These are phyloP conservation scores for Dioscorea cayenensis DNA, from an alignment of 116 monocot genomes.

Conservation along the genomic window DNA sequence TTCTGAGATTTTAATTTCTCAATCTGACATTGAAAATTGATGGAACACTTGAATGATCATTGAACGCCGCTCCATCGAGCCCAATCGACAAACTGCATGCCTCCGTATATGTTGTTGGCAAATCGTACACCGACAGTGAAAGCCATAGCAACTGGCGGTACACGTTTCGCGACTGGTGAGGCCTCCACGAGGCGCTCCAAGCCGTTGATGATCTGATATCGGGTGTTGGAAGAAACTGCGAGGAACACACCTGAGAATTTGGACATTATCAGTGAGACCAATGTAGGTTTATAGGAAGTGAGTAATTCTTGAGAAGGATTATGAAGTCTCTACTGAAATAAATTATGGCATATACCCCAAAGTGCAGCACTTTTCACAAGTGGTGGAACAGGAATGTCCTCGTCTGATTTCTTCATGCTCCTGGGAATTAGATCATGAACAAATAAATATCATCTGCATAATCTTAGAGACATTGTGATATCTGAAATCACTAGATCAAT, in stretches of 20 bases:
- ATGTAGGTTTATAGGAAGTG: neutral
- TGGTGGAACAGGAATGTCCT: conserved; percentile 92
- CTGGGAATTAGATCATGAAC: conserved; percentile 27
- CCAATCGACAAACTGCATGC: conserved; percentile 98
- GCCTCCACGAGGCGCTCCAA: conserved; percentile 76
- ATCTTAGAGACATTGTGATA: neutral
- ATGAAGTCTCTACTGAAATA: too few species aligned
- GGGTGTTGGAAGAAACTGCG: conserved; percentile 85
- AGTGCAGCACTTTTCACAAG: conserved; percentile 86
- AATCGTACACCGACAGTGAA: conserved; percentile 90
- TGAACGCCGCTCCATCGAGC: conserved; percentile 87
- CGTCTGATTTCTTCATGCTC: conserved; percentile 83
- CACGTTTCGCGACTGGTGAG: conserved; percentile 52
- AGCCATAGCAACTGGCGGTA: conserved; percentile 66
- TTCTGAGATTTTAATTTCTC: too few species aligned
- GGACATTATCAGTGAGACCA: neutral
- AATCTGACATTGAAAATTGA: neutral
- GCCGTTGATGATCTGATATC: conserved; percentile 94
- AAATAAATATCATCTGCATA: neutral
- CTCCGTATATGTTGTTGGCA: conserved; percentile 92
- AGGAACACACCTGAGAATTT: conserved; percentile 72
- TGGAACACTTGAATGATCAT: conserved; percentile 9
- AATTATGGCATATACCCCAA: conserved; percentile 62
- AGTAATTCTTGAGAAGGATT: too few species aligned
- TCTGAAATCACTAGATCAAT: neutral